phyloP scores from a whole-genome alignment of 108 stramenopile species.

The Cyclotella kingstonii region DNA sequence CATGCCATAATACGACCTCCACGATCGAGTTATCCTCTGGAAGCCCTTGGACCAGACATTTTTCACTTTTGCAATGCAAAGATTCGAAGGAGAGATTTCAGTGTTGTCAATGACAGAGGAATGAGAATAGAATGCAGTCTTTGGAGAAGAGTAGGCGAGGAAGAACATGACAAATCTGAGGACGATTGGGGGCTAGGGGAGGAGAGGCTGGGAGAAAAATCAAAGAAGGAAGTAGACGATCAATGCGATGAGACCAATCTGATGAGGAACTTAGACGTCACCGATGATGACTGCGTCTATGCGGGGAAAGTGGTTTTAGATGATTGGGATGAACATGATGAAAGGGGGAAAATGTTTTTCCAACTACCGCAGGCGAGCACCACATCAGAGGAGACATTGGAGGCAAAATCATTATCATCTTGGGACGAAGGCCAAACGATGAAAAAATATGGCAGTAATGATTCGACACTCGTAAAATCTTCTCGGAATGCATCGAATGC shows the following conservation, averaged over 20 bases:
- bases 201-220: background rate
- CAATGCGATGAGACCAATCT: background rate
- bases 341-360: slow-evolving; percentile 39
- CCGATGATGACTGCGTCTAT: background rate
- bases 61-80: slow-evolving; percentile 52
- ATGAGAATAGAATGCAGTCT: slow-evolving; percentile 36
- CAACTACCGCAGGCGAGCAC: slow-evolving; percentile 22
- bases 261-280: background rate
- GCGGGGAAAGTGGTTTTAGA: slow-evolving; percentile 9
- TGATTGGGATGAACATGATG: slow-evolving; percentile 26
- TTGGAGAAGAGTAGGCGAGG: slow-evolving; percentile 25
- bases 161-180: slow-evolving; percentile 3
- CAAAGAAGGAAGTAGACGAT: background rate
- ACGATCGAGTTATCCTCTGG: slow-evolving; percentile 72
- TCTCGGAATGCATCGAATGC: too few species aligned
- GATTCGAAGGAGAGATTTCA: slow-evolving; percentile 35
- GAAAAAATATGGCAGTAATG: background rate
- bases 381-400: slow-evolving; percentile 4
- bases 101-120: slow-evolving; percentile 34
- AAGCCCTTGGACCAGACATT: slow-evolving; percentile 58
- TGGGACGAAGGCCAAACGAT: background rate
- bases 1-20: slow-evolving; percentile 99
- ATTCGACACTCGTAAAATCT: background rate
- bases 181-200: background rate
- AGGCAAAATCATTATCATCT: background rate